Conservation (phyloP, 169 alveolate species). For the Toxoplasma gondii region DNA sequence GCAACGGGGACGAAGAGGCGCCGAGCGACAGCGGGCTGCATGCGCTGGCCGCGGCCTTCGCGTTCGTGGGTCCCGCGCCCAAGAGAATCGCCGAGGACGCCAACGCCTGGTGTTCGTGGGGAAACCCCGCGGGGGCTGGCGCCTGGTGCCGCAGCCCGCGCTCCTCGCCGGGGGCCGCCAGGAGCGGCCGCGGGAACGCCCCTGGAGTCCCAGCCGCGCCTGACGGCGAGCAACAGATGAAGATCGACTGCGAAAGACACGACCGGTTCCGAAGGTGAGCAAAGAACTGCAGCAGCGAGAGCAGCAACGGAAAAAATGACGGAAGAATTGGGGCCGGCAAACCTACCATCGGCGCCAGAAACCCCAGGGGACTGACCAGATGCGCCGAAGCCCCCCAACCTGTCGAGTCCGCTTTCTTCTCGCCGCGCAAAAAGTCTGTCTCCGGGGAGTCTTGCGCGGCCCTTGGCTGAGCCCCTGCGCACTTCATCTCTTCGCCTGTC, state of each 20-base stretch:
- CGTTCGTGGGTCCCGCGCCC: not conserved
- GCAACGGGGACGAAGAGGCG: slow-evolving; percentile 24
- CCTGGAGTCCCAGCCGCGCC: slow-evolving; percentile 50
- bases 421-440: not conserved
- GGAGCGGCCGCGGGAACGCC: slow-evolving; percentile 3
- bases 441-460: not conserved
- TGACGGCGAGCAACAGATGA: slow-evolving; percentile 33
- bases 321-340: slow-evolving; percentile 54
- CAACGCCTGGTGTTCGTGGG: not conserved
- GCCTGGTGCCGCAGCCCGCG: not conserved
- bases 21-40: not conserved
- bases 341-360: slow-evolving; percentile 36
- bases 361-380: not conserved
- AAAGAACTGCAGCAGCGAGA: slow-evolving; percentile 63
- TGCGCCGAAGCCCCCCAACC: not conserved
- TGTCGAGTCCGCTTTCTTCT: not conserved
- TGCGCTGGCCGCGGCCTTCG: not conserved
- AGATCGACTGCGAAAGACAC: slow-evolving; percentile 46
- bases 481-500: not conserved
- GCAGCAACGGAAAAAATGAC: slow-evolving; percentile 53
- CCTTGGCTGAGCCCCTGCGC: not conserved
- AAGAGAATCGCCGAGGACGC: not conserved
- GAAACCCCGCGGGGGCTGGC: not conserved
- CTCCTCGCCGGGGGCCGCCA: not conserved
- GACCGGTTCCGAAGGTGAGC: slow-evolving; percentile 43